Conservation (phyloP, 2,329 filamentous ascomycete genomes). For the Pseudocercospora crystallina region DNA sequence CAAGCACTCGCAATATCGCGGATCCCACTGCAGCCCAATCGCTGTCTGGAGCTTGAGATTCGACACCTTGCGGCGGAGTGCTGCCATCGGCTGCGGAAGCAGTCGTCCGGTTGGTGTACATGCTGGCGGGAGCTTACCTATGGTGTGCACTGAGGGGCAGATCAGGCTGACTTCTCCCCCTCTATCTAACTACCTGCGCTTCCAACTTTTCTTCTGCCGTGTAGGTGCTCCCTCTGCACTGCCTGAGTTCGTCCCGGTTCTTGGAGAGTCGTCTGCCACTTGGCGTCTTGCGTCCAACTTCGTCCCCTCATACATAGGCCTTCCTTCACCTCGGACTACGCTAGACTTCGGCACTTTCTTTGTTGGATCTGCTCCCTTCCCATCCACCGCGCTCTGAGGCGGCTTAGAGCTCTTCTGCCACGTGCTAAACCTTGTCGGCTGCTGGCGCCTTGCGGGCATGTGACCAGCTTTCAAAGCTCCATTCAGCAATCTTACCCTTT, state of each 20-base stretch:
- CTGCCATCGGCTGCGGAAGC: constrained; percentile 17
- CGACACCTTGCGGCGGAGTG: constrained; percentile 10
- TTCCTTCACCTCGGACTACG: neutral
- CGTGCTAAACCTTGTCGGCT: constrained; percentile 14
- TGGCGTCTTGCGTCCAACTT: neutral
- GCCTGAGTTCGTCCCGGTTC: constrained; percentile 8
- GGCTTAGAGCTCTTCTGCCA: constrained; percentile 10
- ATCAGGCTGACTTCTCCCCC: constrained; percentile 2
- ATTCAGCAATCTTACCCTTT: constrained; percentile 14
- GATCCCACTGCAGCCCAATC: constrained; percentile 11
- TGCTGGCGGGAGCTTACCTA: constrained; percentile 1
- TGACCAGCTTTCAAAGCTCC: constrained; percentile 16
- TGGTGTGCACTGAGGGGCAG: constrained; percentile 13
- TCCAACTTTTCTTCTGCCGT: constrained; percentile 10
- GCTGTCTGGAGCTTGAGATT: constrained; percentile 2
- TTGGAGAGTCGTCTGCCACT: constrained; percentile 1
- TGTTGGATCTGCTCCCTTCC: constrained; percentile 1
- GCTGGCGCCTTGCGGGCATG: constrained; percentile 14
- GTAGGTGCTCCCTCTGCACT: constrained; percentile 1
- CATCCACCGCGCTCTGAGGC: neutral
- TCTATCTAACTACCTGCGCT: constrained; percentile 4
- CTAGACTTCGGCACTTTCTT: constrained; percentile 8
- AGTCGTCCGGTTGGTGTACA: constrained; percentile 17
- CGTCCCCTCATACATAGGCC: neutral
- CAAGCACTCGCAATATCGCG: constrained; percentile 7